Percentiles rank a stretch among this genome's conserved stretches.
Conservation (phyloP, 306 rosid species). For the Luffa aegyptiaca region DNA sequence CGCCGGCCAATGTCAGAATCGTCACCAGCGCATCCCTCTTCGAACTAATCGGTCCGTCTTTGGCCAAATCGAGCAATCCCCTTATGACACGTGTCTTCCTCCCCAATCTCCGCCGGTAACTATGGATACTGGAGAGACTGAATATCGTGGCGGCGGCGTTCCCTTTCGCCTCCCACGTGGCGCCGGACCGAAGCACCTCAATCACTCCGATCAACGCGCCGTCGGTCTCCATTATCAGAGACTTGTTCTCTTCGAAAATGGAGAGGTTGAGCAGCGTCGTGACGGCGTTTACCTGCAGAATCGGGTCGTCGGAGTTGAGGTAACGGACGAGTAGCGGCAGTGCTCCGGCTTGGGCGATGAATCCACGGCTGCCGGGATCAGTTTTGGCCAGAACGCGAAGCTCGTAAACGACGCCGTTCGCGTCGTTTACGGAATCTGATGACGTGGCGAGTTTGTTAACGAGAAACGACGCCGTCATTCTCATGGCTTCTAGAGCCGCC, state of each 20-base stretch:
- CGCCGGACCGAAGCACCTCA: slow-evolving; percentile 52
- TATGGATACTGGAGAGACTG: slow-evolving; percentile 41
- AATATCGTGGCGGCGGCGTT: slow-evolving; percentile 89
- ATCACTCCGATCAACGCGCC: slow-evolving; percentile 60
- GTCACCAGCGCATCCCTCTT: slow-evolving; percentile 73
- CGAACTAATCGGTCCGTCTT: slow-evolving; percentile 38
- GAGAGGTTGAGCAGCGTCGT: slow-evolving; percentile 78
- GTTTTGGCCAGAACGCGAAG: slow-evolving; percentile 63
- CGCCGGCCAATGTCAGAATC: slow-evolving; percentile 55
- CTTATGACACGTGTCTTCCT: slow-evolving; percentile 49
- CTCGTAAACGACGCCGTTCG: slow-evolving; percentile 63
- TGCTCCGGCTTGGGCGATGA: slow-evolving; percentile 79
- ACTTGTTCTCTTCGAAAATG: slow-evolving; percentile 56
- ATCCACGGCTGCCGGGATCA: slow-evolving; percentile 66
- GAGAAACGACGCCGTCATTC: slow-evolving; percentile 67
- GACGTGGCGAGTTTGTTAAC: slow-evolving; percentile 38
- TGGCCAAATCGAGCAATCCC: slow-evolving; percentile 60
- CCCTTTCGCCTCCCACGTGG: slow-evolving; percentile 88
- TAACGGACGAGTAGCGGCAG: slow-evolving; percentile 48
- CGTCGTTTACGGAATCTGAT: slow-evolving; percentile 16
- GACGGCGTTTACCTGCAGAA: slow-evolving; percentile 73
- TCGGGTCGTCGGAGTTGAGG: slow-evolving; percentile 26
- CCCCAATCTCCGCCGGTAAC: slow-evolving; percentile 48
- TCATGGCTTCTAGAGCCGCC: slow-evolving; percentile 66
- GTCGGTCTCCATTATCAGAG: slow-evolving; percentile 62